Conservation (phyloP, 2,329 filamentous ascomycete genomes). For the Helminthosporium solani region DNA sequence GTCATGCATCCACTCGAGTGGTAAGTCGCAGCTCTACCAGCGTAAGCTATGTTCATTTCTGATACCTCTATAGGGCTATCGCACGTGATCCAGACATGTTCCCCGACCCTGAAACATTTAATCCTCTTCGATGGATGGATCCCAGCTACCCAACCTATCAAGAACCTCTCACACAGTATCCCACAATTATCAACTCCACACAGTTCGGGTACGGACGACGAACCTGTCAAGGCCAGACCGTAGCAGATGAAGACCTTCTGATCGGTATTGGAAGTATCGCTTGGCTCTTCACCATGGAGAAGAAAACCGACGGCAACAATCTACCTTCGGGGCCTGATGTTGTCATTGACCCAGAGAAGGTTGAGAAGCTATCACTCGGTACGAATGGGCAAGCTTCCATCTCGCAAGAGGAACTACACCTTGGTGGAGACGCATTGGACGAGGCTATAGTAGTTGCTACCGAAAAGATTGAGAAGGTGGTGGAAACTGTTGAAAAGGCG, state of each 20-base stretch:
- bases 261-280: slow-evolving; percentile 48
- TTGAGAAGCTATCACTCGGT: slow-evolving; percentile 14
- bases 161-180: slow-evolving; percentile 53
- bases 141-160: slow-evolving; percentile 55
- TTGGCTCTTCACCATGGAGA: slow-evolving; percentile 48
- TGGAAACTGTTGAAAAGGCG: slow-evolving; percentile 22
- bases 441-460: slow-evolving; percentile 23
- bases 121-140: slow-evolving; percentile 62
- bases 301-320: slow-evolving; percentile 14
- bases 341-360: slow-evolving; percentile 14
- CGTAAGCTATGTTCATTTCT: slow-evolving; percentile 5
- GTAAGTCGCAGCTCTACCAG: slow-evolving; percentile 24
- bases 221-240: slow-evolving; percentile 45
- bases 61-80: slow-evolving; percentile 47
- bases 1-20: slow-evolving; percentile 48
- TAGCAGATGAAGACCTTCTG: slow-evolving; percentile 46
- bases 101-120: slow-evolving; percentile 68
- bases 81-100: slow-evolving; percentile 54
- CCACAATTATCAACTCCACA: slow-evolving; percentile 55
- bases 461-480: slow-evolving; percentile 15
- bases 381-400: slow-evolving; percentile 39
- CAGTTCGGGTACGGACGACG: slow-evolving; percentile 59
- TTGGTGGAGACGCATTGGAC: slow-evolving; percentile 21
- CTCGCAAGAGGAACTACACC: slow-evolving; percentile 40
- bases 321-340: slow-evolving; percentile 4